These are phyloP conservation scores for Scutellaria baicalensis DNA, from an alignment of 257 asterid genomes.

Conservation along the genomic window DNA sequence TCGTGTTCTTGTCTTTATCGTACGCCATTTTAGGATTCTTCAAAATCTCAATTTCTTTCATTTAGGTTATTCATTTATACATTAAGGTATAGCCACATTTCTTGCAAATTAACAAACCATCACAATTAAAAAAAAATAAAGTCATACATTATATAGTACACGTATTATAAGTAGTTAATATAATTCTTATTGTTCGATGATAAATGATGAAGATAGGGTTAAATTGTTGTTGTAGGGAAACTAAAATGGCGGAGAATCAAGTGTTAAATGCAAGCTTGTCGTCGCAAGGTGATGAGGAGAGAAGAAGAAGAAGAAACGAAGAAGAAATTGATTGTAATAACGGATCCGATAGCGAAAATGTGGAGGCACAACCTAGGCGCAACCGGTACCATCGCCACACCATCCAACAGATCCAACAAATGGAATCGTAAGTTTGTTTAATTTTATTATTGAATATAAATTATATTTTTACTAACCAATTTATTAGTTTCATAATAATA, in stretches of 20 bases:
- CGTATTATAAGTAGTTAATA: too few relatives aligned
- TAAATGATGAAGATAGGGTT: too few relatives aligned
- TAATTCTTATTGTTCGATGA: too few relatives aligned
- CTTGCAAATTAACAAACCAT: neutral
- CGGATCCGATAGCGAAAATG: neutral
- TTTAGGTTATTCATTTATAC: too few relatives aligned
- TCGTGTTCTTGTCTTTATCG: neutral
- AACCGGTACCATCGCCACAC: constrained; percentile 41
- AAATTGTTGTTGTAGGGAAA: neutral
- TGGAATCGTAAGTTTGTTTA: constrained; percentile 48
- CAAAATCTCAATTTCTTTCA: neutral
- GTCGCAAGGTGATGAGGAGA: neutral
- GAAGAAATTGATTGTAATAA: neutral
- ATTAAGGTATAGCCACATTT: too few relatives aligned
- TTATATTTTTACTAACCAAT: neutral
- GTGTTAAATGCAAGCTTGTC: neutral
- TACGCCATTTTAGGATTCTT: neutral
- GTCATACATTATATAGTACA: too few relatives aligned
- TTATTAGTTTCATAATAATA: neutral
- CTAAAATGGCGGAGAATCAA: constrained; percentile 1
- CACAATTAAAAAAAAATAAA: neutral
- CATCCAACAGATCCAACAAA: constrained; percentile 28
- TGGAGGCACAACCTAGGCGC: constrained; percentile 9
- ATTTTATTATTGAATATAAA: neutral
- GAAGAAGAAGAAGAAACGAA: neutral